A percentile compares a stretch with the other conserved stretches of the same genome.
These are phyloP conservation scores for Umbelopsis sp. DNA, from an alignment of 192 early-diverging fungal species.

Conservation along the genomic window DNA sequence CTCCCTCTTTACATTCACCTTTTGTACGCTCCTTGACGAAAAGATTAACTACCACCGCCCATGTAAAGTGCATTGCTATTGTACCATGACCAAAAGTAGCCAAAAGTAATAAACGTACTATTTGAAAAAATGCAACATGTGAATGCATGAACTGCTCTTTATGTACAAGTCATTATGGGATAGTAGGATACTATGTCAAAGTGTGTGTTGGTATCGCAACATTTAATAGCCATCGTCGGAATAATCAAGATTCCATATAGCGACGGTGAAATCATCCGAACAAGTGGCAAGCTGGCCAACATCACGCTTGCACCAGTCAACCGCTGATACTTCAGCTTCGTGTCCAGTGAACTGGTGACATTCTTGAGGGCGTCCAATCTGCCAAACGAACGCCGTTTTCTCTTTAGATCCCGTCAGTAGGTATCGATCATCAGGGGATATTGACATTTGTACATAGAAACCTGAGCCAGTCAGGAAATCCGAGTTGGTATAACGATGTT, in stretches of 20 bases:
- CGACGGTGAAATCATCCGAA: slow-evolving; percentile 72
- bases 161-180: neutral
- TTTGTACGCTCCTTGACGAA: neutral
- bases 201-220: neutral
- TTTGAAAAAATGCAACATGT: neutral
- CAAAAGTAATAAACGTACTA: neutral
- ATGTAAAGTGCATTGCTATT: neutral
- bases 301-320: slow-evolving; percentile 67
- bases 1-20: neutral
- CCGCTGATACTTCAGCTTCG: slow-evolving; percentile 66
- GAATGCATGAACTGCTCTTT: neutral
- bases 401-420: slow-evolving; percentile 73
- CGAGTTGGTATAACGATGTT: slow-evolving; percentile 54
- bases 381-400: slow-evolving; percentile 73
- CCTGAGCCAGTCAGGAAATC: slow-evolving; percentile 55
- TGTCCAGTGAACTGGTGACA: slow-evolving; percentile 66
- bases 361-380: slow-evolving; percentile 44
- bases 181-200: neutral
- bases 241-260: slow-evolving; percentile 68
- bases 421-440: slow-evolving; percentile 73
- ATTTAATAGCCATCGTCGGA: neutral
- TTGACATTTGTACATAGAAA: slow-evolving; percentile 70
- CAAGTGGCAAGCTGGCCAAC: slow-evolving; percentile 66
- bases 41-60: neutral
- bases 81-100: neutral